Conservation (phyloP, 257 asterid genomes). For the Solanum ossicruentum region DNA sequence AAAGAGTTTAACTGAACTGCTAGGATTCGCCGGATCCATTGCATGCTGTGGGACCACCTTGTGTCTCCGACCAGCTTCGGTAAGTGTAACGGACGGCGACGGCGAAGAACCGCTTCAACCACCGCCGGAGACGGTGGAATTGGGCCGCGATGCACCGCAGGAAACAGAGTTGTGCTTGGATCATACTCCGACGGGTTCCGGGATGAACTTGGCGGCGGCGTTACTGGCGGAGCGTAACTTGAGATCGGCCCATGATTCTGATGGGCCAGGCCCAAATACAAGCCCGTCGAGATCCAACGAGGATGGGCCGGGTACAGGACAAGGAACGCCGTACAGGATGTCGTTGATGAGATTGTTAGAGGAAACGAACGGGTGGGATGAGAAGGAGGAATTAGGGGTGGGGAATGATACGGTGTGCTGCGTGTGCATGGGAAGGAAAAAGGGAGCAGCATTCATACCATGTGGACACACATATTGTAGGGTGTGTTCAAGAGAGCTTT, state of each 20-base stretch:
- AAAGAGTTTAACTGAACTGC: slow-evolving; percentile 51
- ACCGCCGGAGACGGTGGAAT: not conserved
- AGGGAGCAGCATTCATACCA: slow-evolving; percentile 89
- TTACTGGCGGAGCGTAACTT: slow-evolving; percentile 68
- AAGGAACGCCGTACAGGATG: slow-evolving; percentile 38
- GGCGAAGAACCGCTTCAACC: slow-evolving; percentile 10
- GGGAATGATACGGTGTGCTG: slow-evolving; percentile 68
- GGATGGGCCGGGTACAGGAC: not conserved
- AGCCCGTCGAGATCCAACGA: slow-evolving; percentile 3
- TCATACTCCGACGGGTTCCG: slow-evolving; percentile 16
- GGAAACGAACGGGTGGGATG: slow-evolving; percentile 59
- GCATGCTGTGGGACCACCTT: slow-evolving; percentile 54
- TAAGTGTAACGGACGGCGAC: slow-evolving; percentile 23
- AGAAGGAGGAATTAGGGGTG: slow-evolving; percentile 3
- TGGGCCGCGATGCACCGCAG: not conserved
- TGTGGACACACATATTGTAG: slow-evolving; percentile 97
- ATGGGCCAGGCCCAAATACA: not conserved
- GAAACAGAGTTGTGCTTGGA: slow-evolving; percentile 22
- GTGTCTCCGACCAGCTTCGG: slow-evolving; percentile 33
- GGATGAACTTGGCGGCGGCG: slow-evolving; percentile 84
- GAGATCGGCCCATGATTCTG: slow-evolving; percentile 42
- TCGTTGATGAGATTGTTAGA: slow-evolving; percentile 82
- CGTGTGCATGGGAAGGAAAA: slow-evolving; percentile 93
- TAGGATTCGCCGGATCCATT: slow-evolving; percentile 46
- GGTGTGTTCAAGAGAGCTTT: slow-evolving; percentile 79